phyloP scores from a whole-genome alignment of 805 yeast genomes.

The Metschnikowia shivogae region DNA sequence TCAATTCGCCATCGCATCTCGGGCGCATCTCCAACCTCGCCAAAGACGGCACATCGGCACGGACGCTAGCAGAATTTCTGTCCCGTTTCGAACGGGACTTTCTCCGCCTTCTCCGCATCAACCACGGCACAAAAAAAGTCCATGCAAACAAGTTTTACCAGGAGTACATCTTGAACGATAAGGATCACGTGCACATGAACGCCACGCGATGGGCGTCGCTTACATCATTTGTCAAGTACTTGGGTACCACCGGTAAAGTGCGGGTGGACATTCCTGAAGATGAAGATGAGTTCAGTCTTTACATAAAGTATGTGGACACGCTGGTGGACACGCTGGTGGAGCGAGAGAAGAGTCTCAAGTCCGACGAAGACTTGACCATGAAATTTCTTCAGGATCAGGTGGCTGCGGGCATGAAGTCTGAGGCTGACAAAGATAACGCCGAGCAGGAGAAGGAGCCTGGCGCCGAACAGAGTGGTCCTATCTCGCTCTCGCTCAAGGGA shows the following conservation, averaged over 20 bases:
- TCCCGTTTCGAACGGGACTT: slow-evolving; percentile 60
- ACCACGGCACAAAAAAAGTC: slow-evolving; percentile 78
- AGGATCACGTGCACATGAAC: slow-evolving; percentile 85
- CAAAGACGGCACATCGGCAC: slow-evolving; percentile 39
- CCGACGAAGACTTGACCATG: slow-evolving; percentile 16
- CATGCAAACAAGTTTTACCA: slow-evolving; percentile 86
- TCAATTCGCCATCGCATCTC: slow-evolving; percentile 74
- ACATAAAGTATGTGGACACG: slow-evolving; percentile 28
- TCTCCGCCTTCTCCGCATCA: slow-evolving; percentile 51
- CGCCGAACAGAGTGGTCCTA: slow-evolving; percentile 1
- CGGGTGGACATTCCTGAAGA: slow-evolving; percentile 36
- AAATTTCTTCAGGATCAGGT: slow-evolving; percentile 15
- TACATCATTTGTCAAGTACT: slow-evolving; percentile 58
- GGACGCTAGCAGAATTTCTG: slow-evolving; percentile 57
- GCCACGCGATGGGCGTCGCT: slow-evolving; percentile 78
- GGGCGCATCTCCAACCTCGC: slow-evolving; percentile 42
- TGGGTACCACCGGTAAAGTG: slow-evolving; percentile 56
- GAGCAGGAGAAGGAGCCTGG: background rate
- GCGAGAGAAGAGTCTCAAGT: slow-evolving; percentile 6
- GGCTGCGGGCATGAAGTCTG: slow-evolving; percentile 11
- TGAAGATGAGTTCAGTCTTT: slow-evolving; percentile 36
- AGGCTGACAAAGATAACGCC: background rate
- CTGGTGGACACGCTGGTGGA: slow-evolving; percentile 1
- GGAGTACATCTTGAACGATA: slow-evolving; percentile 72
- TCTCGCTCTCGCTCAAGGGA: slow-evolving; percentile 14